Evolutionary conservation across 768 basidiomycete genomes (phyloP), one percentile per base, ranked within the genome.

Genomic region (Russula vinacea): DNA sequence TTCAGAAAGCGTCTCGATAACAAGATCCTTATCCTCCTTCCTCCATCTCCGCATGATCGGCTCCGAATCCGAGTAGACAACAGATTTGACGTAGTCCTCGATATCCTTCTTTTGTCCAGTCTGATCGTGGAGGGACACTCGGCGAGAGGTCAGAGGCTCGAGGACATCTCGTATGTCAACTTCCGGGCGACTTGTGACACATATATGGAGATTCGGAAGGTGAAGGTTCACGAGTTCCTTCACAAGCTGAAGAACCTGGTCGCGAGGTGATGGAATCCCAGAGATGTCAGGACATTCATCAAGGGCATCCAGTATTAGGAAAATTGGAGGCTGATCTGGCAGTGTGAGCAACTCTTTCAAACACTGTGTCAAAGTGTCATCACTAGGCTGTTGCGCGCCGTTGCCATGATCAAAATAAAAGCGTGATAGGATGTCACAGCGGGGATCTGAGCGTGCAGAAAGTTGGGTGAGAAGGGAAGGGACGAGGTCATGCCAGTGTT

Each of bases 401-500:
- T 16, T 5, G 13, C 22, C 9, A 16, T 58, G 49, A 0, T 8
- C 11, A 0, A 8, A 24, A 26, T 49, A 59, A 10, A 58, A 24
- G 8, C 17, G 35, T 17, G 29, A 44, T 7, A 63, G 50, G 1
- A 58, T 44, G 32, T 57, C 32, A 6, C 26, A 53, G 35, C 49
- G 16, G 19, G 37, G 11, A 13, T 4, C 10, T 2, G 56, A 63
- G 14, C 6, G 11, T 2, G 22, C 5, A 13, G 55, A 50, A 2
- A 63, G 24, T 22, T 63, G 62, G 19, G 57, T 57, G 24, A 57
- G 39, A 13, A 63, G 29, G 14, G 62, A 63, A 8, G 39, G 24
- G 16, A 63, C 7, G 2, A 63, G 19, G 22, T 56, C n/a, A 29
- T 8, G n/a, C n/a, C 45, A 32, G 16, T 26, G 29, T 45, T 63